Conservation (phyloP, 768 basidiomycete species). For the Mrakia gelida region DNA sequence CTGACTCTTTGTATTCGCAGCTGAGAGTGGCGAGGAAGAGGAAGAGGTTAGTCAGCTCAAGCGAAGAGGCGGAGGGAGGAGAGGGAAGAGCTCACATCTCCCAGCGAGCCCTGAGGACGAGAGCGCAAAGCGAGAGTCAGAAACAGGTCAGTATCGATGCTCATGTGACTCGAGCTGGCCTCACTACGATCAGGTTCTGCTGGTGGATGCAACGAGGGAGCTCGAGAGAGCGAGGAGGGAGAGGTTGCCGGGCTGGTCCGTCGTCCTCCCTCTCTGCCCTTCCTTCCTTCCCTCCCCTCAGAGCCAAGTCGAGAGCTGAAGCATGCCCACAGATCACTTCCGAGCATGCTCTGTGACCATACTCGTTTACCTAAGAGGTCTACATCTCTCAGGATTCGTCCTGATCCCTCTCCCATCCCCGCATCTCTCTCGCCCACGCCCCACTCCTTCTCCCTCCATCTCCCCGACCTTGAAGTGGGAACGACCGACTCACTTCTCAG, state of each 20-base stretch:
- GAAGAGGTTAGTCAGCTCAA: neutral
- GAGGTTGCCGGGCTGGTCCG: neutral
- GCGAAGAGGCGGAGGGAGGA: neutral
- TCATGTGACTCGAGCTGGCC: neutral
- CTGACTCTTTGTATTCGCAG: conserved; percentile 20
- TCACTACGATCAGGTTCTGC: neutral
- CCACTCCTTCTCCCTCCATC: neutral
- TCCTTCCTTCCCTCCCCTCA: neutral
- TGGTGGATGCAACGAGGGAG: neutral
- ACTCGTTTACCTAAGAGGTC: neutral
- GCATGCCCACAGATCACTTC: neutral
- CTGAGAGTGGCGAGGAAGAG: neutral
- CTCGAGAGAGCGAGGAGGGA: neutral
- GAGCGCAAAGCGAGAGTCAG: neutral
- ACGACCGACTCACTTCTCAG: conserved; percentile 10
- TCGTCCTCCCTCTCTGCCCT: neutral
- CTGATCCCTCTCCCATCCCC: neutral
- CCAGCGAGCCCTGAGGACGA: neutral
- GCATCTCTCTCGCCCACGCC: neutral
- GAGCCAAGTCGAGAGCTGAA: too few species aligned
- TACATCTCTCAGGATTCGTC: neutral
- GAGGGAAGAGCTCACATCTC: neutral
- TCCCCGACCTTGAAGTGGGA: neutral
- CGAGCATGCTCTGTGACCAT: neutral
- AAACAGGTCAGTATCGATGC: neutral